Base-by-base conservation (phyloP, 345 rosid species). In the Clausena lansium region DNA sequence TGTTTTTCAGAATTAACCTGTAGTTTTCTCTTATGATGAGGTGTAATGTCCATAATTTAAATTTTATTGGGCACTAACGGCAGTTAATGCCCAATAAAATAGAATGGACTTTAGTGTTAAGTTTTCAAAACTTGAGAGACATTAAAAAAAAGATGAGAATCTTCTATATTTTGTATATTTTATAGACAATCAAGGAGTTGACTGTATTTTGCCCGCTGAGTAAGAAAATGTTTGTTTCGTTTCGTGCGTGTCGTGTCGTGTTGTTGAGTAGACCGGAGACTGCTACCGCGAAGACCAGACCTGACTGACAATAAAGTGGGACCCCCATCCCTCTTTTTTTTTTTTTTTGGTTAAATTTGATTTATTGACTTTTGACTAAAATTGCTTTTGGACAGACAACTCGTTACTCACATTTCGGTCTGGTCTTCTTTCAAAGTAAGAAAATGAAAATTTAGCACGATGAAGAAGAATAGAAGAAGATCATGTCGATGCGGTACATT, bases 251-350 rank as follows among this genome's bases (percentile, higher is more conserved):
- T 66, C 22, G 84, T 69, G 72, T 66, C n/a, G 84, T 52, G 75
- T 82, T 68, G 86, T 77, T 76, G 83, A 71, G 85, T 82, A 67
- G 83, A 85, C 85, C 28, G 77, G 25, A 32, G 76, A 73, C 80
- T 67, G 32, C 13, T 4, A 14, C 33, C 33, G 67, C 38, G 67
- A 30, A 62, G 67, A 62, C 67, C 9, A 13, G 67, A 62, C 67
- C 9, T 15, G 67, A 62, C 61, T 58, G 27, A n/a, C 61, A n/a
- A 58, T 17, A 17, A 52, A 22, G 57, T 52, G 57, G 57, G 57
- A 5, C 57, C 57, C 57, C 57, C n/a, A 17, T 13, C 17, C 10
- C 5, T 13, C 3, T 4, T 33, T 2, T 33, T 2, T 2, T 20
- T 55, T 55, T 20, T 60, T 3, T 60, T 60, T 3, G 10, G 2